These are phyloP conservation scores for Huiozyma naganishii DNA, from an alignment of 805 yeast species.

Conservation along the genomic window DNA sequence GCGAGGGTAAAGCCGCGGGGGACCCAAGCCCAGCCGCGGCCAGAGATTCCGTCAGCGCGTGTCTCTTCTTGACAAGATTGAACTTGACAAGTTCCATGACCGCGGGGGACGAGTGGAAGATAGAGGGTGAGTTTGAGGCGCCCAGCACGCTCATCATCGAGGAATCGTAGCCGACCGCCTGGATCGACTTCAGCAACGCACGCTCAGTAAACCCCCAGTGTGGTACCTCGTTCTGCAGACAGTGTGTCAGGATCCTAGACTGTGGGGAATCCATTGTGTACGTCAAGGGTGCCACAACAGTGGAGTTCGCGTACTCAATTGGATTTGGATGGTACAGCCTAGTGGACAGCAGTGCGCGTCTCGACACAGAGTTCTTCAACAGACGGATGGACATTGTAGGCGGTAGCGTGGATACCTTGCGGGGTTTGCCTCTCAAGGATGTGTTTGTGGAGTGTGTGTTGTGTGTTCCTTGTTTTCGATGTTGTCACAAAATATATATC, in stretches of 20 bases:
- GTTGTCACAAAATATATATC: neutral
- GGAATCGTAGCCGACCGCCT: conserved; percentile 18
- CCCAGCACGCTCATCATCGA: conserved; percentile 23
- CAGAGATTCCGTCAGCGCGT: conserved; percentile 30
- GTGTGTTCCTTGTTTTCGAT: neutral
- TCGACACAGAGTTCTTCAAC: too few relatives aligned
- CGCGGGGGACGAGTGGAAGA: conserved; percentile 26
- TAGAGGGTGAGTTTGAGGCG: conserved; percentile 23
- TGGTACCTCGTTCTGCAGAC: conserved; percentile 22
- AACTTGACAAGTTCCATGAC: conserved; percentile 42
- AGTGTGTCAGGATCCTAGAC: conserved; percentile 17
- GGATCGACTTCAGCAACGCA: conserved; percentile 21
- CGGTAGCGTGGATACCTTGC: neutral
- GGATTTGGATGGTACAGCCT: conserved; percentile 20
- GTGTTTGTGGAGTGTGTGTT: neutral
- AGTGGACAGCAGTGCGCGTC: neutral
- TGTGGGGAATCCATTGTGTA: conserved; percentile 22
- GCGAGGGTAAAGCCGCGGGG: conserved; percentile 20
- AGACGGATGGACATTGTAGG: too few relatives aligned
- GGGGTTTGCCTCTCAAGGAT: neutral
- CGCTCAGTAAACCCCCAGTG: conserved; percentile 23
- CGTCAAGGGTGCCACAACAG: conserved; percentile 14
- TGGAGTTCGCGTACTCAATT: conserved; percentile 15
- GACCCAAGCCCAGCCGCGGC: conserved; percentile 10
- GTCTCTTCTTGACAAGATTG: conserved; percentile 41